These are phyloP conservation scores for Saturnispora zaruensis DNA, from an alignment of 805 yeast genomes.

Conservation along the genomic window DNA sequence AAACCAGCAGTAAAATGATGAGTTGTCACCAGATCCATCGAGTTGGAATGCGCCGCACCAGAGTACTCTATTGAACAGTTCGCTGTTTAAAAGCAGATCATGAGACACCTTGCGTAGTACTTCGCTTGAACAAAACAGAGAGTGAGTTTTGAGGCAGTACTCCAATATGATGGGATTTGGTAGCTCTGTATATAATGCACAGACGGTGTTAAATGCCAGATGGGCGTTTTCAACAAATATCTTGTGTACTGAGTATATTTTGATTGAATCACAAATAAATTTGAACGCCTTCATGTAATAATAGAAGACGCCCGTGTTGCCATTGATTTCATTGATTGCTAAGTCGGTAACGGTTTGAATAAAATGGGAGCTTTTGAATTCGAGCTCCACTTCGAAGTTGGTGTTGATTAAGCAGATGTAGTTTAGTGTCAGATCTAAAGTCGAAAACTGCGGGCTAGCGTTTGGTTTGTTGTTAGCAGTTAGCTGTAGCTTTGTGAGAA, in stretches of 20 bases:
- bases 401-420: conserved; percentile 4
- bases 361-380: conserved; percentile 1
- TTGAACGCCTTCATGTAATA: conserved; percentile 6
- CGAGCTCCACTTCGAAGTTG: background rate
- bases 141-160: conserved; percentile 7
- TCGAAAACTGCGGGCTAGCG: conserved; percentile 2
- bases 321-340: background rate
- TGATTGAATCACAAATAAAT: conserved; percentile 1
- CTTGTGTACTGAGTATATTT: background rate
- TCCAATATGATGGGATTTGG: conserved; percentile 1
- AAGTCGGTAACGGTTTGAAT: background rate
- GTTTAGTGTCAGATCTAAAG: conserved; percentile 5
- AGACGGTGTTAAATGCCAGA: background rate
- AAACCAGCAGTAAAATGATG: conserved; percentile 5
- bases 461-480: background rate
- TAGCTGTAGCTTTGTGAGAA: background rate
- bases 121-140: conserved; percentile 2
- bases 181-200: background rate
- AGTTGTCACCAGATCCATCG: background rate
- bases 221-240: background rate
- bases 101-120: background rate
- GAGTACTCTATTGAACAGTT: background rate
- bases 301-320: background rate
- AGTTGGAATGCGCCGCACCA: conserved; percentile 4
- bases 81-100: background rate